phyloP scores from a whole-genome alignment of 1,284 basidiomycete genomes.

The Neolentinus lepideus region DNA sequence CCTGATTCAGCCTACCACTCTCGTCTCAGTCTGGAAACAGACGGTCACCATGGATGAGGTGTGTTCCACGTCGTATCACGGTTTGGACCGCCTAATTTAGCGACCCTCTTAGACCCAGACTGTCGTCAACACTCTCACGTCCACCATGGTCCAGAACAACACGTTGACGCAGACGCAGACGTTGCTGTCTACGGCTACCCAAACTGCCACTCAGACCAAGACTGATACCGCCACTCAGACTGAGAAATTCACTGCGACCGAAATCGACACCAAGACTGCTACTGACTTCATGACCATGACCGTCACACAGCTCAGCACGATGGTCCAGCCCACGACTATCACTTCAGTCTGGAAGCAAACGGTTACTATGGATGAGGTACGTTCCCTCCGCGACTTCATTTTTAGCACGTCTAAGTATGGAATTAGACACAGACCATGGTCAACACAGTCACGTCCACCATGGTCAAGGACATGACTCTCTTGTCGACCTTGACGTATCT shows the following conservation, averaged over 20 bases:
- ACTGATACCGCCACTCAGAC: constrained; percentile 43
- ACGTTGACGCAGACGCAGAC: background rate
- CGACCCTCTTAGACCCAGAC: background rate
- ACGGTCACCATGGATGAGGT: constrained; percentile 1
- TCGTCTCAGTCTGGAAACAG: background rate
- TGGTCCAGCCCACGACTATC: background rate
- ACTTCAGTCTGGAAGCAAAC: background rate
- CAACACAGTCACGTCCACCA: background rate
- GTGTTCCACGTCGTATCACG: background rate
- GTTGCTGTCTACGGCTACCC: background rate
- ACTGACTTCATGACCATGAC: constrained; percentile 38
- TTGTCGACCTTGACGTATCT: background rate
- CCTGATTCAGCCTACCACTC: background rate
- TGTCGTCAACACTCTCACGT: background rate
- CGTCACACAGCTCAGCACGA: constrained; percentile 25
- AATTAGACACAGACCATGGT: background rate
- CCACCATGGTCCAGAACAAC: background rate
- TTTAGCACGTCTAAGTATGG: background rate
- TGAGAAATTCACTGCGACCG: constrained; percentile 22
- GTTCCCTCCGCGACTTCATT: background rate
- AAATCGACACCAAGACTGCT: constrained; percentile 18
- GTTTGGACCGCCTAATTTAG: background rate
- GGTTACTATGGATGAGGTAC: background rate
- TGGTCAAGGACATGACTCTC: background rate
- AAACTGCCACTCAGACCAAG: constrained; percentile 31